Base-by-base conservation (phyloP, 371 early-diverging fungal species). In the Batrachochytrium dendrobatidis region DNA sequence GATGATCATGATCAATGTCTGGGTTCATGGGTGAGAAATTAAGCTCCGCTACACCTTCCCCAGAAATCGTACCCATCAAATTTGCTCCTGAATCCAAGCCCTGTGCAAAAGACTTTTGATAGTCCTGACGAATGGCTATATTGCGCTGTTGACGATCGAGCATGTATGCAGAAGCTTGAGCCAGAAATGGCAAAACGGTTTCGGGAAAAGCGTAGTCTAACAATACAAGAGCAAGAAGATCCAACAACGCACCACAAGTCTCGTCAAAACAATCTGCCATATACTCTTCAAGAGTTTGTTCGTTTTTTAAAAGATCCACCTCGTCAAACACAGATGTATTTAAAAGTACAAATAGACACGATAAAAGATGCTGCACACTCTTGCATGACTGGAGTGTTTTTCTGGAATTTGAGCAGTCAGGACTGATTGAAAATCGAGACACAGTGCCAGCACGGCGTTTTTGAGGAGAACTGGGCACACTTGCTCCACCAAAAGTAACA, bases 151-250 rank as follows among this genome's bases (percentile, higher is more conserved):
- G n/a, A n/a, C n/a, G n/a, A n/a, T n/a, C n/a, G n/a, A n/a, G n/a
- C n/a, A n/a, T n/a, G n/a, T n/a, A n/a, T n/a, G n/a, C n/a, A n/a
- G n/a, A n/a, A n/a, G n/a, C n/a, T n/a, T n/a, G n/a, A n/a, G 39
- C 39, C 39, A n/a, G n/a, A n/a, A 39, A 12, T 39, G 39, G 39
- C 39, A n/a, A 39, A 12, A n/a, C n/a, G 15, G n/a, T 12, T 15
- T 39, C 39, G 15, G n/a, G 12, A n/a, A 15, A 39, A 15, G 46
- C 20, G 5, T 26, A 5, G 46, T 45, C 46, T 7, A 45, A 20
- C 3, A 45, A 26, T 17, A 63, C 62, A 12, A 66, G 53, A 6
- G 53, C 39, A 6, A 56, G 20, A 5, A 55, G 32, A 31, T 66
- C 59, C 6, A 56, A 34, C 54, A 66, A 32, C 1, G 53, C 30